Conservation (phyloP, 2,329 filamentous ascomycete genomes). For the Penicillium sumatraense region DNA sequence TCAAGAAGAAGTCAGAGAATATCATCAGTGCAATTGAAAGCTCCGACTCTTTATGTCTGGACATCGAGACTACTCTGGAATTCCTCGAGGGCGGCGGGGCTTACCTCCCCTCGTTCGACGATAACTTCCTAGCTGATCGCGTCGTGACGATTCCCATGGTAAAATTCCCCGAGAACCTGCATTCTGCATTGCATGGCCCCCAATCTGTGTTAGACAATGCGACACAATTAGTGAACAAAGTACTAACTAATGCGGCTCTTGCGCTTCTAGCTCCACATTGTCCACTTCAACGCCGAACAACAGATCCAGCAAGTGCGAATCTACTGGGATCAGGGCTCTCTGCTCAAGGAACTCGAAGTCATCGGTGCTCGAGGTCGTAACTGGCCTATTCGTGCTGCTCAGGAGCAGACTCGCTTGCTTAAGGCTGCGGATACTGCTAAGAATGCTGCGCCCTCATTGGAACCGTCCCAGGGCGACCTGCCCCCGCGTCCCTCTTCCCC, state of each 20-base stretch:
- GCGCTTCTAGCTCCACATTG: slow-evolving; percentile 74
- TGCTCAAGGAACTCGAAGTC: slow-evolving; percentile 90
- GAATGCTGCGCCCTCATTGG: slow-evolving; percentile 22
- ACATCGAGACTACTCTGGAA: slow-evolving; percentile 81
- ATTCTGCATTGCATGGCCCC: no score
- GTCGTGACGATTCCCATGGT: slow-evolving; percentile 81
- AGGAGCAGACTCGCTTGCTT: slow-evolving; percentile 81
- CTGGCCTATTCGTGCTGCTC: slow-evolving; percentile 91
- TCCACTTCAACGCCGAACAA: slow-evolving; percentile 75
- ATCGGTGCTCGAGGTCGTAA: slow-evolving; percentile 89
- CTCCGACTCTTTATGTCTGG: slow-evolving; percentile 69
- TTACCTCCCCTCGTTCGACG: slow-evolving; percentile 86
- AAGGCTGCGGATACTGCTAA: slow-evolving; percentile 51
- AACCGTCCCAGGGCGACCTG: slow-evolving; percentile 22
- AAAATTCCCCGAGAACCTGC: slow-evolving; percentile 29
- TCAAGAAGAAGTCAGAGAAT: slow-evolving; percentile 83
- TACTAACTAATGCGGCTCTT: slow-evolving; percentile 13
- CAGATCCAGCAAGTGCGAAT: slow-evolving; percentile 87
- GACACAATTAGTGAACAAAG: neutral
- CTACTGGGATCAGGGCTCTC: slow-evolving; percentile 92
- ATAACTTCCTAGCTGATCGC: slow-evolving; percentile 89
- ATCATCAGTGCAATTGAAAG: slow-evolving; percentile 76
- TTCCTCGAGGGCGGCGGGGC: slow-evolving; percentile 81
- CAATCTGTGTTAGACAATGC: no score
- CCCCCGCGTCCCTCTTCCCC: slow-evolving; percentile 34